Evolutionary conservation across 129 eudicot genomes (phyloP), one percentile per base, ranked within the genome.

Genomic region (Glebionis coronaria): DNA sequence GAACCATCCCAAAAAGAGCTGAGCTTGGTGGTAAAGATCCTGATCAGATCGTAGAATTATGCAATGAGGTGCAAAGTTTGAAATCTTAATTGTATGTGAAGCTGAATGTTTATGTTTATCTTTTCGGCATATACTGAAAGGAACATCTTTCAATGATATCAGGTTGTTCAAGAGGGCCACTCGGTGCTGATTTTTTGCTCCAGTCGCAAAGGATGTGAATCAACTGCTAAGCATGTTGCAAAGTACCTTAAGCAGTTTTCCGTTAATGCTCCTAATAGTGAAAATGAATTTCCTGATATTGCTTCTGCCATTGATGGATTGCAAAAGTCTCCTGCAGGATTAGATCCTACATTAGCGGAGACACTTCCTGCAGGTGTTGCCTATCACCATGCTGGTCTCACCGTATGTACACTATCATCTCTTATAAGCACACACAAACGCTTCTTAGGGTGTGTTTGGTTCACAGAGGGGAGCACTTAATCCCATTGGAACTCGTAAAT

Each of bases 131-230:
- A 35, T 44, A 59, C 54, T 67, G 61, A 55, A n/a, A 69, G 54
- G 67, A 44, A 18, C 54, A 65, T 75, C 62, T 35, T 56, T 7
- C 40, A 51, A 38, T 51, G 4, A 5, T 68, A 58, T 56, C 74
- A 92, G 98, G 90, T 93, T 80, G 98, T 93, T 16, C 98, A 88
- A 93, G 98, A 93, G 73, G 98, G 97, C 35, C 85, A 93, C 65
- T 93, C 98, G 2, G 97, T 93, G 60, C 89, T 93, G 31, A 73
- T 93, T 11, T 93, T 93, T 82, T 93, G 98, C 78, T 86, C 98
- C 27, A 93, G 95, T 68, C 91, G 98, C 19, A 93, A 88, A 81
- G 98, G 98, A 61, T 93, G 98, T 75, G 98, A 93, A 81, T 80
- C 99, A 45, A 86, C 99, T 29, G 99, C 99, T n/a, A 82, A 73